Conservation (phyloP, 2,329 filamentous ascomycete genomes). For the Nannizziopsis arthrosporioides region DNA sequence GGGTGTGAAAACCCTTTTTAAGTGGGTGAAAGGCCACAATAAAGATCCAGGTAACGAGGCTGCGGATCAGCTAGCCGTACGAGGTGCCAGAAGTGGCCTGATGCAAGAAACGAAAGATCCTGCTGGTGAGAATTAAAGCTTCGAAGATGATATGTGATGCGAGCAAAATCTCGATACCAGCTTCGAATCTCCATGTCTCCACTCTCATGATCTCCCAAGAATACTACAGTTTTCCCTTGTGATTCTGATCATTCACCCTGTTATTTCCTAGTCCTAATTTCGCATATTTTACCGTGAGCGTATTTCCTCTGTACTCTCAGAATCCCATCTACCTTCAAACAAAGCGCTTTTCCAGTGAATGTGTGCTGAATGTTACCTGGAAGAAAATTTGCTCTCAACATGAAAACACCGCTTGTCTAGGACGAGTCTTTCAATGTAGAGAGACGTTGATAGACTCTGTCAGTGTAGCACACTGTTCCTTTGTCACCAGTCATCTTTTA, state of each 20-base stretch:
- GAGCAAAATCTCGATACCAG: neutral
- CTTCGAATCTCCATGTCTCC: too few relatives aligned
- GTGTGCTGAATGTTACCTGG: too few relatives aligned
- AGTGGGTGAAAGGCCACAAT: constrained; percentile 84
- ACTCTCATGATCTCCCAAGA: neutral
- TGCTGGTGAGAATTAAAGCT: neutral
- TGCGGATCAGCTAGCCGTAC: constrained; percentile 67
- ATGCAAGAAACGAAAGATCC: constrained; percentile 8
- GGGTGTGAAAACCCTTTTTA: constrained; percentile 56
- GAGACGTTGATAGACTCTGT: too few relatives aligned
- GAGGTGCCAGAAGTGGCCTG: constrained; percentile 42
- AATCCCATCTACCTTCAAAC: too few relatives aligned
- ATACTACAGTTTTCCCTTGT: neutral
- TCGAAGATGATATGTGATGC: neutral
- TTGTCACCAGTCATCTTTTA: too few relatives aligned
- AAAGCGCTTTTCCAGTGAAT: too few relatives aligned
- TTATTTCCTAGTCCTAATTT: neutral
- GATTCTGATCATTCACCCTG: neutral
- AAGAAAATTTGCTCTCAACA: too few relatives aligned
- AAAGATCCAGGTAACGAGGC: constrained; percentile 61
- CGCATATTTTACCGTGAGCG: neutral
- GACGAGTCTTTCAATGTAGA: too few relatives aligned
- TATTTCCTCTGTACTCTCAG: too few relatives aligned
- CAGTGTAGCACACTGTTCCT: too few relatives aligned
- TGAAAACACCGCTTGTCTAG: too few relatives aligned